phyloP scores from a whole-genome alignment of 2,329 filamentous ascomycete species.

The Colletotrichum melonis region DNA sequence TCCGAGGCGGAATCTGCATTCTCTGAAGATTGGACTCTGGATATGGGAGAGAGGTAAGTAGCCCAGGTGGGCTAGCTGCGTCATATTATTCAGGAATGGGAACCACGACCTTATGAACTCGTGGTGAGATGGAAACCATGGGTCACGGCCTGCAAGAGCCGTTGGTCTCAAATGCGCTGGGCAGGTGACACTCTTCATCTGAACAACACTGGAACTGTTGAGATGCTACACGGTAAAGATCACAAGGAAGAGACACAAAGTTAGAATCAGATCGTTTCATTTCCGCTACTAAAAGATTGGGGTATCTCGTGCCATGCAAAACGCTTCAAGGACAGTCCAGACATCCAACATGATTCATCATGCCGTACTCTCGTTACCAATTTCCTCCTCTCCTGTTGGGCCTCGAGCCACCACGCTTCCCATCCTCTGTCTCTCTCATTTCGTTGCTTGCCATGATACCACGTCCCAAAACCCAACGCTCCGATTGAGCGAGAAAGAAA shows the following conservation, averaged over 20 bases:
- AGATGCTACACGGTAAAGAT: no score
- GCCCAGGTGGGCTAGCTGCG: no score
- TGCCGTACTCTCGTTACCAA: conserved; percentile 17
- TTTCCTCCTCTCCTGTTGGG: not conserved
- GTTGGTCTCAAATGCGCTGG: no score
- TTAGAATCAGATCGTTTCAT: not conserved
- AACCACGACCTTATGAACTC: no score
- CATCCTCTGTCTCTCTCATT: not conserved
- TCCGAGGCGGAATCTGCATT: no score
- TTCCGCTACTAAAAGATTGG: conserved; percentile 31
- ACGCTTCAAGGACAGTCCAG: conserved; percentile 33
- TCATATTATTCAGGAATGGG: no score
- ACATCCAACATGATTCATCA: conserved; percentile 31
- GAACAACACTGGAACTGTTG: no score
- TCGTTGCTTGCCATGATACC: not conserved
- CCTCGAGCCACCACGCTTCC: conserved; percentile 17
- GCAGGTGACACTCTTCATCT: no score
- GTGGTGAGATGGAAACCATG: no score
- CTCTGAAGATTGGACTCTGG: no score
- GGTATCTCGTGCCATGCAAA: conserved; percentile 35
- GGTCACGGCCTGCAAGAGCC: no score
- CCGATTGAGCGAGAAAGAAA: not conserved
- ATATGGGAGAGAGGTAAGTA: no score
- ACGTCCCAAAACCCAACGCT: not conserved
- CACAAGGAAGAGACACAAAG: not conserved